Evolutionary conservation across 2,329 filamentous ascomycete genomes (phyloP).

Genomic region (Pseudonectria foliicola): DNA sequence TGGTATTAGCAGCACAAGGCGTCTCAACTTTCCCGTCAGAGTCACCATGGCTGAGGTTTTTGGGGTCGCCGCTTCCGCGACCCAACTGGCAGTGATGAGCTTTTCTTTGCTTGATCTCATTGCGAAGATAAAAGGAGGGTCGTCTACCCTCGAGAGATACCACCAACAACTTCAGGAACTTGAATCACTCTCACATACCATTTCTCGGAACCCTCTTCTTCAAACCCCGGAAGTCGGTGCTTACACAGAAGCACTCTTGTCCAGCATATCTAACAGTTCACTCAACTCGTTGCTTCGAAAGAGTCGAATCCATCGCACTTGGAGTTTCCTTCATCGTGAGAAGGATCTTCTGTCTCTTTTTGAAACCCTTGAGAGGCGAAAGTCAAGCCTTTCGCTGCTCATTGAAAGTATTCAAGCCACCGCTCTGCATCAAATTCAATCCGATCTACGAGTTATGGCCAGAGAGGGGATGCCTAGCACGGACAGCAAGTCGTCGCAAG

Average conservation of each 20-base stretch:
- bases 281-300: neutral
- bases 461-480: too few species aligned
- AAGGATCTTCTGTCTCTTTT: conserved; percentile 14
- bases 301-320: neutral
- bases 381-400: conserved; percentile 5
- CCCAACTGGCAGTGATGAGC: conserved; percentile 9
- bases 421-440: conserved; percentile 25
- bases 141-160: conserved; percentile 8
- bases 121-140: conserved; percentile 18
- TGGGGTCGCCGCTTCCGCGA: conserved; percentile 14
- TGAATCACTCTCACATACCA: conserved; percentile 9
- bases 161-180: conserved; percentile 16
- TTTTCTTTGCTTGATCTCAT: conserved; percentile 11
- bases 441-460: conserved; percentile 2
- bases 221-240: conserved; percentile 14
- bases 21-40: neutral
- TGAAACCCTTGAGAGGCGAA: conserved; percentile 10
- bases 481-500: too few species aligned
- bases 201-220: conserved; percentile 14
- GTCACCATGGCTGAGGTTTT: conserved; percentile 17
- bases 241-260: conserved; percentile 9
- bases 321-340: neutral
- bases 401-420: conserved; percentile 28
- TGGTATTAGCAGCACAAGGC: too few species aligned
- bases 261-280: conserved; percentile 7